Evolutionary conservation across 1,284 basidiomycete genomes (phyloP).

Genomic region (Malassezia yamatoensis): DNA sequence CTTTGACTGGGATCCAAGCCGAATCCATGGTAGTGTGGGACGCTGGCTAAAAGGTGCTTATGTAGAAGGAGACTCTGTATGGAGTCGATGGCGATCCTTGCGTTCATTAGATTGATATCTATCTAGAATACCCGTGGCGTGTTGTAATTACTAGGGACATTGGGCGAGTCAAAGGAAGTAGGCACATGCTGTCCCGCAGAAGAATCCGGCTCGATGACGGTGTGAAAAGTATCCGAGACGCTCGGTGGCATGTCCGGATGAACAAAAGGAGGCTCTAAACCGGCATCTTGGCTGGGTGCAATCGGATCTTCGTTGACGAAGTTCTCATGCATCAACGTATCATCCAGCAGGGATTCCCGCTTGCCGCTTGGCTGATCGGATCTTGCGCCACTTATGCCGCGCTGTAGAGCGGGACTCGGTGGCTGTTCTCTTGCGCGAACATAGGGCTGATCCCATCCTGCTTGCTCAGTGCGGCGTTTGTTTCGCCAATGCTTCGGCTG

Average conservation of each 20-base stretch:
- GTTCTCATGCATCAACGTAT: background rate
- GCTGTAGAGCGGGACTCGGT: background rate
- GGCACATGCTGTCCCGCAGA: background rate
- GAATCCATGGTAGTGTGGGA: conserved; percentile 30
- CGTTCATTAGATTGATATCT: background rate
- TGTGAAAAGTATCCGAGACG: conserved; percentile 10
- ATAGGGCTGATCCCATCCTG: conserved; percentile 1
- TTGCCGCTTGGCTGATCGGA: background rate
- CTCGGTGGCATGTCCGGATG: background rate
- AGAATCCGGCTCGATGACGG: conserved; percentile 3
- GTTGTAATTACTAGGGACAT: background rate
- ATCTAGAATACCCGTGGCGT: background rate
- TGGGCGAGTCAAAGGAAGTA: background rate
- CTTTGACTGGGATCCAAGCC: conserved; percentile 55
- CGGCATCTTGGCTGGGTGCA: background rate
- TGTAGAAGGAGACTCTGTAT: conserved; percentile 65
- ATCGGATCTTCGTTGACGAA: background rate
- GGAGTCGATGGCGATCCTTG: conserved; percentile 52
- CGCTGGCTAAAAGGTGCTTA: conserved; percentile 66
- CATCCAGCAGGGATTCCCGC: conserved; percentile 11
- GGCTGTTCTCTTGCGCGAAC: background rate
- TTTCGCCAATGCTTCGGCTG: conserved; percentile 1
- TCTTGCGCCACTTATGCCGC: background rate
- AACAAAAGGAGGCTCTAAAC: background rate
- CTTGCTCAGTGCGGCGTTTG: background rate